A percentile compares a stretch with the other conserved stretches of the same genome.
Evolutionary conservation across 2,329 filamentous ascomycete species (phyloP).

Genomic region (Teratosphaeria zuluensis): DNA sequence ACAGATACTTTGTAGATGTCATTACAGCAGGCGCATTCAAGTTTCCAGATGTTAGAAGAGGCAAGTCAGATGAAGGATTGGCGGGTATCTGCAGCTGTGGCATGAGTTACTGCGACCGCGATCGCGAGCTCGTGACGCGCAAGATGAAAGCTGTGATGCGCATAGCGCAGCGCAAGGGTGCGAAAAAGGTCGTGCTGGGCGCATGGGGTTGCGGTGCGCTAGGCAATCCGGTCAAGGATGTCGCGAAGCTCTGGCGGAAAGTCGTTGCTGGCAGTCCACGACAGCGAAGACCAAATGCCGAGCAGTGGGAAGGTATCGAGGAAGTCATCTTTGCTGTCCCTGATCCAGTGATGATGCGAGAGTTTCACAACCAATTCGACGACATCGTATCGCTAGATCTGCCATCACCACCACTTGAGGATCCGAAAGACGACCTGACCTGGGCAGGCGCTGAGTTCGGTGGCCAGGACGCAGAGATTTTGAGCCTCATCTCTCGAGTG

Average conservation of each 20-base stretch:
- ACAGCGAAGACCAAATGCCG: slow-evolving; percentile 29
- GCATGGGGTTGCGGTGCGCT: slow-evolving; percentile 58
- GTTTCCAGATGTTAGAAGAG: slow-evolving; percentile 42
- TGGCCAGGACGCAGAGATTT: slow-evolving; percentile 9
- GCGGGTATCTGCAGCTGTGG: slow-evolving; percentile 25
- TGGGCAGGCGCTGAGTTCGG: slow-evolving; percentile 3
- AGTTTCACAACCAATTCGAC: slow-evolving; percentile 35
- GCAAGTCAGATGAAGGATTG: slow-evolving; percentile 20
- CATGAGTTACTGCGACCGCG: slow-evolving; percentile 36
- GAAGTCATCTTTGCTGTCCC: slow-evolving; percentile 52
- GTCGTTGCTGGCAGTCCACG: slow-evolving; percentile 25
- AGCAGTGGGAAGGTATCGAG: slow-evolving; percentile 34
- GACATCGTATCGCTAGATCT: slow-evolving; percentile 17
- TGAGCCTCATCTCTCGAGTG: slow-evolving; percentile 21
- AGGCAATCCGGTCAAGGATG: slow-evolving; percentile 50
- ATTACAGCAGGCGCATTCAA: slow-evolving; percentile 50
- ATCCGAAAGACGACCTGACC: slow-evolving; percentile 6
- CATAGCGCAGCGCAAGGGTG: slow-evolving; percentile 38
- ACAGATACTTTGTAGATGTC: slow-evolving; percentile 51
- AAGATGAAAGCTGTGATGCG: slow-evolving; percentile 53
- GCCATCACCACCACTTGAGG: slow-evolving; percentile 2
- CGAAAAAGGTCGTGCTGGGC: slow-evolving; percentile 46
- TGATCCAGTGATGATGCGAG: slow-evolving; percentile 41
- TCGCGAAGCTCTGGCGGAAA: slow-evolving; percentile 47
- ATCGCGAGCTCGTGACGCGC: slow-evolving; percentile 40